Base-by-base conservation (phyloP, 1,284 basidiomycete species). In the Moesziomyces sp. region DNA sequence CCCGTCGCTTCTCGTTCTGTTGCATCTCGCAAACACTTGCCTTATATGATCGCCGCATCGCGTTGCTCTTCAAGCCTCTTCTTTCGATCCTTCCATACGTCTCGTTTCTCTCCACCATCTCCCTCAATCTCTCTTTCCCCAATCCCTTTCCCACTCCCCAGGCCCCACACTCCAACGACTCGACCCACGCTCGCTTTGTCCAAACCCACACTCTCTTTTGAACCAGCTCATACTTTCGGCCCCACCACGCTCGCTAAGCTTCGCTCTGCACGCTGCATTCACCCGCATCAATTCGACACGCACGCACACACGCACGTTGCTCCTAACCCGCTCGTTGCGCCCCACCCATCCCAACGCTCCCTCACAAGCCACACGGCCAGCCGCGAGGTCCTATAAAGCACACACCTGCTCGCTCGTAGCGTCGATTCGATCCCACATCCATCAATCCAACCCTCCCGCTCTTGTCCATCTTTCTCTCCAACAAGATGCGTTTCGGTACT, bases 401-500 rank as follows among this genome's bases (percentile, higher is more conserved):
- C 11, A 14, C 16, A 14, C 35, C 35, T 40, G 23, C 45, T 30
- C 28, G n/a, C 30, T 28, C 24, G 10, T 40, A 24, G n/a, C 8
- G 19, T 33, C 23, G 35, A 23, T 52, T 18, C 7, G 42, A 35
- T 13, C 21, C 23, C 21, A 21, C 21, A 21, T 21, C 7, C n/a
- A 44, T 40, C 48, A 30, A 21, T 16, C 30, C 35, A 18, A 19
- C 33, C 18, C 38, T 19, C 33, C 28, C 35, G 7, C n/a, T 35
- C 5, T 28, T 44, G 38, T 13, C n/a, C 28, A 3, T 14, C 8
- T 30, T 30, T 38, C 35, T 14, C 19, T 40, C 3, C 7, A 47
- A 19, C 33, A 62, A 52, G 16, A 74, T 74, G 72, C 72, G 57
- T 53, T 70, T 70, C 63, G 58, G 47, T 44, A 54, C 56, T 28